A percentile compares a stretch with the other conserved stretches of the same genome.
These are phyloP conservation scores for Tricholoma furcatifolium DNA, from an alignment of 768 basidiomycete genomes.

Conservation along the genomic window DNA sequence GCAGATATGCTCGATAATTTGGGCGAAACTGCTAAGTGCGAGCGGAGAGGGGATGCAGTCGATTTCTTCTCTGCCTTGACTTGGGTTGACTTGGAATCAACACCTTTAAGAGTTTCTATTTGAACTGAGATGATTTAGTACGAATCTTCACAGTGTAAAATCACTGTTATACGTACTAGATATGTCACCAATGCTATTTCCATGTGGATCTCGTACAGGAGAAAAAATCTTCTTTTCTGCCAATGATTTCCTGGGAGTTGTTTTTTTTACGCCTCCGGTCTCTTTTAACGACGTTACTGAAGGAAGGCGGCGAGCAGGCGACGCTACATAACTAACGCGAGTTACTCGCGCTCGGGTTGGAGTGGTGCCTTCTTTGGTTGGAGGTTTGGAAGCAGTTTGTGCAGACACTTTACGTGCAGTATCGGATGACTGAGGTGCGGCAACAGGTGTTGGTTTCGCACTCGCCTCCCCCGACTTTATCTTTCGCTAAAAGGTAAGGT, in stretches of 20 bases:
- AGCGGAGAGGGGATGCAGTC: constrained; percentile 1
- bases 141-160: neutral
- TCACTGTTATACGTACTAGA: constrained; percentile 23
- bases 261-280: constrained; percentile 1
- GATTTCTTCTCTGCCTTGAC: constrained; percentile 8
- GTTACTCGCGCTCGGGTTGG: constrained; percentile 18
- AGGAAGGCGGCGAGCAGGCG: constrained; percentile 24
- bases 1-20: constrained; percentile 11
- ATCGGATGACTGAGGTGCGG: constrained; percentile 14
- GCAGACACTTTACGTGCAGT: constrained; percentile 11
- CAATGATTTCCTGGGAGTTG: constrained; percentile 8
- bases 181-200: constrained; percentile 31
- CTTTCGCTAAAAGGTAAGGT: constrained; percentile 17
- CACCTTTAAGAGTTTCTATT: constrained; percentile 19
- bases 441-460: constrained; percentile 8
- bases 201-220: constrained; percentile 38
- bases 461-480: constrained; percentile 15
- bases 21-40: constrained; percentile 12
- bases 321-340: constrained; percentile 14
- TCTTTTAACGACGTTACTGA: constrained; percentile 19
- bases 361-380: constrained; percentile 17
- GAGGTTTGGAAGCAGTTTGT: constrained; percentile 4
- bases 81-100: constrained; percentile 10
- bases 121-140: constrained; percentile 17
- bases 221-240: constrained; percentile 33